Evolutionary conservation across 2,329 filamentous ascomycete species (phyloP).

Genomic region (Beauveria sp.): DNA sequence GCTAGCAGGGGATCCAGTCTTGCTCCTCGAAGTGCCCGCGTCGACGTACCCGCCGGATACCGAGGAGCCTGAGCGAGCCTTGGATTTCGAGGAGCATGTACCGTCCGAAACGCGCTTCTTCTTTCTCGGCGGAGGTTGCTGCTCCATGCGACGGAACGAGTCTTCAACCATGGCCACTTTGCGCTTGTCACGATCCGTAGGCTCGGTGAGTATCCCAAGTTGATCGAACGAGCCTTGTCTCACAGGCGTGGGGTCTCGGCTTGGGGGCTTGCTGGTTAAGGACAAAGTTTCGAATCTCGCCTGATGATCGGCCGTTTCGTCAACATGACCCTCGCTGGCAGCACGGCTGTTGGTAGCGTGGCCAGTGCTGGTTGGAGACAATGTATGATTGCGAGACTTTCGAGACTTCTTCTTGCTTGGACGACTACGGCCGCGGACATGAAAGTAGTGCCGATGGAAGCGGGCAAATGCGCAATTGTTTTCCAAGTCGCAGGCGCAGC

Average conservation of each 20-base stretch:
- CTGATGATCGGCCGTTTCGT: slow-evolving; percentile 49
- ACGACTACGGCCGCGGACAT: slow-evolving; percentile 35
- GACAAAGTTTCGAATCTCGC: slow-evolving; percentile 37
- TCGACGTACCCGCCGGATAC: slow-evolving; percentile 40
- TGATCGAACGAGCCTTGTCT: slow-evolving; percentile 54
- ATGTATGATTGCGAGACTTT: slow-evolving; percentile 46
- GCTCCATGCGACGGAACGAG: slow-evolving; percentile 54
- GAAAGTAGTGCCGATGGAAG: slow-evolving; percentile 52
- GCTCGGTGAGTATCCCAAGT: slow-evolving; percentile 53
- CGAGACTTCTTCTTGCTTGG: slow-evolving; percentile 43
- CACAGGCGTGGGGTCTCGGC: slow-evolving; percentile 56
- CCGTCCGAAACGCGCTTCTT: slow-evolving; percentile 57
- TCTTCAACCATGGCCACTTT: slow-evolving; percentile 61
- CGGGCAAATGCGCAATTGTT: slow-evolving; percentile 56
- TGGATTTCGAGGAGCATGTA: slow-evolving; percentile 32
- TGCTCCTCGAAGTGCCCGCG: slow-evolving; percentile 44
- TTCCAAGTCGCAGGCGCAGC: slow-evolving; percentile 65
- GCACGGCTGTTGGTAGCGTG: slow-evolving; percentile 57
- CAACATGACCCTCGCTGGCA: slow-evolving; percentile 52
- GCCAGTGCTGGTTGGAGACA: slow-evolving; percentile 56
- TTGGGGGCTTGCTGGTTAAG: slow-evolving; percentile 56
- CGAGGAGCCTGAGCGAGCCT: slow-evolving; percentile 30
- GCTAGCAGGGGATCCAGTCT: slow-evolving; percentile 44
- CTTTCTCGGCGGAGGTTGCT: slow-evolving; percentile 47
- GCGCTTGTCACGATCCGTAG: slow-evolving; percentile 58